Evolutionary conservation across 768 basidiomycete genomes (phyloP), one percentile per base, ranked within the genome.

Genomic region (Russula brevipes): DNA sequence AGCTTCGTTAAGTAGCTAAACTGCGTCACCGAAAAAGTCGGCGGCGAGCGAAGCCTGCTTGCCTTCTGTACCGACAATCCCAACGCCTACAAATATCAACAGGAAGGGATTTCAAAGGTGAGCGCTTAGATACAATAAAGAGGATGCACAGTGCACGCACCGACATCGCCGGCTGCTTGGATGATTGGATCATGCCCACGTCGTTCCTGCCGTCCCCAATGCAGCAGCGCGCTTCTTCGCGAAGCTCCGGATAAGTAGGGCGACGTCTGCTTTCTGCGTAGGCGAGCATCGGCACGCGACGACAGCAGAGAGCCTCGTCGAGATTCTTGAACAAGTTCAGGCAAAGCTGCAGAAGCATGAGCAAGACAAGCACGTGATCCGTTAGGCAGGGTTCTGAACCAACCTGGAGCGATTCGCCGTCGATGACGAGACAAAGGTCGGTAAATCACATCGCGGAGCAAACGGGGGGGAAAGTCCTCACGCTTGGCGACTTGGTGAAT

Each of bases 171-270:
- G 2, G 97, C 97, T 1, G 97, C 97, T 71, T 98, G 97, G 65
- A 99, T 99, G 97, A 99, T 71, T 98, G 97, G 65, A 99, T 99
- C 97, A 99, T 99, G 73, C 91, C 94, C 66, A 99, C 97, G 72
- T 99, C 97, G 73, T 99, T 99, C 4, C 97, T 97, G 39, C 97
- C 97, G 76, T 99, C 97, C 2, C 97, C 97, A 62, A 98, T 98
- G 72, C 97, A 98, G 73, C 96, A 98, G 0, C 96, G 0, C 96
- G 85, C 74, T 98, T 98, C 76, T 86, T 89, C 3, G 96, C 97
- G 71, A 87, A 86, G 17, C 82, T 79, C 7, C 97, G 87, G 65
- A 99, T 98, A 41, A 99, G 78, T 4, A 93, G 84, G 0, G 97
- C 96, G 4, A 99, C 93, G 71, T 98, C 96, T 10, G 97, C 97